Percentiles rank a stretch among this genome's conserved stretches.
phyloP scores from a whole-genome alignment of 2,329 filamentous ascomycete species.

The Colletotrichum euphorbiae region DNA sequence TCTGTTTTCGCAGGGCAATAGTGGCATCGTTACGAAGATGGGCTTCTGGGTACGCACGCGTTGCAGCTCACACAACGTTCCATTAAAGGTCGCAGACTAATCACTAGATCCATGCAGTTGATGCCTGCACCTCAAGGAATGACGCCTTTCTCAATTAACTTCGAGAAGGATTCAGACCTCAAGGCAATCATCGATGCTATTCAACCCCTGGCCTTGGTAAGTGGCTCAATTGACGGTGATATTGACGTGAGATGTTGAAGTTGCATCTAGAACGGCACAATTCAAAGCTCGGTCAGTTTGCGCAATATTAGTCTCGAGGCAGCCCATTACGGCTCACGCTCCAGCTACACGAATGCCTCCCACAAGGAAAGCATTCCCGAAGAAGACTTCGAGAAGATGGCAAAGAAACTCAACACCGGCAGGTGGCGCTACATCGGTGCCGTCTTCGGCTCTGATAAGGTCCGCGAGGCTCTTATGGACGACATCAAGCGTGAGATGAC shows the following conservation, averaged over 20 bases:
- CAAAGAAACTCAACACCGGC: constrained; percentile 29
- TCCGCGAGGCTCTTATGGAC: constrained; percentile 29
- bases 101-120: not conserved
- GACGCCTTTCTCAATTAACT: constrained; percentile 27
- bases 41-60: constrained; percentile 51
- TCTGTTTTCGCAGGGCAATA: constrained; percentile 63
- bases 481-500: constrained; percentile 26
- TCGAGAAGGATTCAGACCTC: constrained; percentile 29
- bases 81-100: accelerated
- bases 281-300: constrained; percentile 31
- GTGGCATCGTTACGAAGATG: constrained; percentile 67
- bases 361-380: constrained; percentile 22
- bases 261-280: not conserved
- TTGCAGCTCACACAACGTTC: too few species aligned
- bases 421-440: constrained; percentile 34
- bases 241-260: too few species aligned
- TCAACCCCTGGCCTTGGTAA: constrained; percentile 26
- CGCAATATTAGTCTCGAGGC: constrained; percentile 28
- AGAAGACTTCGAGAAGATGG: constrained; percentile 32
- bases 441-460: constrained; percentile 27
- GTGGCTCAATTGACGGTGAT: accelerated
- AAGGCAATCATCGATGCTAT: constrained; percentile 15
- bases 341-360: constrained; percentile 37
- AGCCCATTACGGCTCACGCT: constrained; percentile 29
- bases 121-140: constrained; percentile 31